Evolutionary conservation across 495 filamentous ascomycete species (phyloP).

Genomic region (Rostrohypoxylon terebratum): DNA sequence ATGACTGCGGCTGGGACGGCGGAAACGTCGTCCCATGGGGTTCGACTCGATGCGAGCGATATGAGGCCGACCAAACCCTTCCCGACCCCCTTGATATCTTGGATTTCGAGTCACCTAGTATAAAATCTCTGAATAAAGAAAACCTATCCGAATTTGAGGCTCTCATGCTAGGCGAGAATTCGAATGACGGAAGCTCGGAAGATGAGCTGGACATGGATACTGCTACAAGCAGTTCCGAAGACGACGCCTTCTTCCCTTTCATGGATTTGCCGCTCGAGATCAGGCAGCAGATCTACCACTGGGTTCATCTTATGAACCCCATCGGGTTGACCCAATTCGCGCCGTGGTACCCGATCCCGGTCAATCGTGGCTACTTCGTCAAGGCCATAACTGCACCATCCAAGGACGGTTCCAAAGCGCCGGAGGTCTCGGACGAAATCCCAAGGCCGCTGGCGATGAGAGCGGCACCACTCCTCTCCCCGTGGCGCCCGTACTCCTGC

Average conservation of each 20-base stretch:
- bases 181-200: constrained; percentile 38
- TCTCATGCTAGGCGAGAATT: constrained; percentile 45
- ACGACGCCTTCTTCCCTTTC: constrained; percentile 33
- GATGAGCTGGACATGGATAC: constrained; percentile 48
- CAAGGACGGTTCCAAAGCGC: background rate
- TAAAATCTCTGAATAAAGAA: constrained; percentile 28
- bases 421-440: background rate
- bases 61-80: background rate
- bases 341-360: constrained; percentile 48
- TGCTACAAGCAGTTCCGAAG: constrained; percentile 42
- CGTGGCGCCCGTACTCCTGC: constrained; percentile 46
- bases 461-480: constrained; percentile 41
- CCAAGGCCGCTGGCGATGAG: constrained; percentile 5
- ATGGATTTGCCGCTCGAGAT: constrained; percentile 52
- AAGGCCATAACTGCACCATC: constrained; percentile 29
- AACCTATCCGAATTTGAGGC: constrained; percentile 45
- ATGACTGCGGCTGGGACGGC: constrained; percentile 53
- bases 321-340: constrained; percentile 37
- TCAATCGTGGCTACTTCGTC: constrained; percentile 45
- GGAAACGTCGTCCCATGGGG: constrained; percentile 42
- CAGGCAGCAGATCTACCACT: constrained; percentile 52
- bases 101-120: background rate
- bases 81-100: background rate
- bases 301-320: constrained; percentile 46
- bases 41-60: background rate